These are phyloP conservation scores for Pythium periplocum DNA, from an alignment of 352 stramenopile genomes.

Conservation along the genomic window DNA sequence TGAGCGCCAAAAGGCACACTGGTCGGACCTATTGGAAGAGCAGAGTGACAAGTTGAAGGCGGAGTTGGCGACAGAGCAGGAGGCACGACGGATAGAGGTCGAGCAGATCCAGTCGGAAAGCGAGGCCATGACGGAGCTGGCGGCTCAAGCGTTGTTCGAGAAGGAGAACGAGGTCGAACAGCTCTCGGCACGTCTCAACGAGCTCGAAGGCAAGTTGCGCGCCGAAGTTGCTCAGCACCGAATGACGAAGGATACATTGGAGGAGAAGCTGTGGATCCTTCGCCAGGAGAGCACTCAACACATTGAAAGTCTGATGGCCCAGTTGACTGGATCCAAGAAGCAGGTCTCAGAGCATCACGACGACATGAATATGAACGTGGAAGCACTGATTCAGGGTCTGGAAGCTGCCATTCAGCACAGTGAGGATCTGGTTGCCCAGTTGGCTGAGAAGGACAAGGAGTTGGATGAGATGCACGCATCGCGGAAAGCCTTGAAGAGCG, in stretches of 20 bases:
- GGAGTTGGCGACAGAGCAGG: not conserved
- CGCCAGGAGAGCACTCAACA: conserved; percentile 32
- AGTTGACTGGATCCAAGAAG: conserved; percentile 20
- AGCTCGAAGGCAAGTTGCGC: not conserved
- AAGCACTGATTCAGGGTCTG: conserved; percentile 54
- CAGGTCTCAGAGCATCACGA: conserved; percentile 48
- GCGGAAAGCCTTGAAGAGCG: conserved; percentile 51
- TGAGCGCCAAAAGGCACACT: not conserved
- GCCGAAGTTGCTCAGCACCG: conserved; percentile 5
- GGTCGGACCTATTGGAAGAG: not conserved
- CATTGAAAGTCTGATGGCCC: conserved; percentile 26
- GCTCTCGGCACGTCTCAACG: too few relatives aligned
- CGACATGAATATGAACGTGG: conserved; percentile 66
- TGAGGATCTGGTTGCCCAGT: conserved; percentile 25
- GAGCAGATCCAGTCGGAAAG: too few relatives aligned
- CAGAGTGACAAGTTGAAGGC: not conserved
- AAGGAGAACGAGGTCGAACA: too few relatives aligned
- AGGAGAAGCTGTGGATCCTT: conserved; percentile 34
- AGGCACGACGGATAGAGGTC: not conserved
- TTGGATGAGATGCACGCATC: conserved; percentile 55
- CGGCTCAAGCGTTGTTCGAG: too few relatives aligned
- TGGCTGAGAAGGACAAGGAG: conserved; percentile 65
- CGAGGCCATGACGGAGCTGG: not conserved
- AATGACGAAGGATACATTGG: conserved; percentile 23
- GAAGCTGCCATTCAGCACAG: conserved; percentile 36